These are phyloP conservation scores for Plasmopara viticola DNA, from an alignment of 352 stramenopile genomes.

Conservation along the genomic window DNA sequence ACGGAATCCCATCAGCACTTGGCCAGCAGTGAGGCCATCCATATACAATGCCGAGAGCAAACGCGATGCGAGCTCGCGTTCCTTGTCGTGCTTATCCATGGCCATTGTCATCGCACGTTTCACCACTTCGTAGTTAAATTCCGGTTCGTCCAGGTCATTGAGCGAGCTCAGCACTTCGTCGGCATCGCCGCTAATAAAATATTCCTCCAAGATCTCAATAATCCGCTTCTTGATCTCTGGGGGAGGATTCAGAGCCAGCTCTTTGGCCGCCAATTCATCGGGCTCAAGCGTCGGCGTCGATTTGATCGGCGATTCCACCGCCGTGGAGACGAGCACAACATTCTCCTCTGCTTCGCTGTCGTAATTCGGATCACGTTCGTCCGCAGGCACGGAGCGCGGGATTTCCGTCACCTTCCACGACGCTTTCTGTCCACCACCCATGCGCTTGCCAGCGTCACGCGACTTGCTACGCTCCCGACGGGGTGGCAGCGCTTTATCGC, in stretches of 20 bases:
- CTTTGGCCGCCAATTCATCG: conserved; percentile 64
- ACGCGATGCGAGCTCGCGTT: conserved; percentile 50
- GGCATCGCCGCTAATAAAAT: conserved; percentile 81
- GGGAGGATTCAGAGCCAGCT: conserved; percentile 64
- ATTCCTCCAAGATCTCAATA: conserved; percentile 85
- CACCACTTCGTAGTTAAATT: conserved; percentile 90
- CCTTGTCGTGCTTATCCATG: conserved; percentile 79
- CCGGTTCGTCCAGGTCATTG: conserved; percentile 50
- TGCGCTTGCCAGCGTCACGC: conserved; percentile 78
- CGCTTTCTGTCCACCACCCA: conserved; percentile 82
- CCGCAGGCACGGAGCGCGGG: conserved; percentile 46
- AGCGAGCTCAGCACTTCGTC: conserved; percentile 87
- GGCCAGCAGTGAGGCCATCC: conserved; percentile 65
- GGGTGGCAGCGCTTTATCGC: conserved; percentile 47
- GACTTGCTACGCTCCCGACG: conserved; percentile 84
- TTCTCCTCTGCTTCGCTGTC: conserved; percentile 89
- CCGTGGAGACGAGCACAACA: conserved; percentile 76
- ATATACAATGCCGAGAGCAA: conserved; percentile 92
- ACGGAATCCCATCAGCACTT: conserved; percentile 92
- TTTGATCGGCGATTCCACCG: conserved; percentile 34
- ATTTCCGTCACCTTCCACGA: conserved; percentile 81
- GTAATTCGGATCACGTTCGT: conserved; percentile 91
- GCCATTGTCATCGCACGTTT: conserved; percentile 94
- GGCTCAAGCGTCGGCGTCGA: conserved; percentile 48
- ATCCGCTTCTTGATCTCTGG: conserved; percentile 88